Conservation (phyloP, 345 rosid genomes). For the Clausena lansium region DNA sequence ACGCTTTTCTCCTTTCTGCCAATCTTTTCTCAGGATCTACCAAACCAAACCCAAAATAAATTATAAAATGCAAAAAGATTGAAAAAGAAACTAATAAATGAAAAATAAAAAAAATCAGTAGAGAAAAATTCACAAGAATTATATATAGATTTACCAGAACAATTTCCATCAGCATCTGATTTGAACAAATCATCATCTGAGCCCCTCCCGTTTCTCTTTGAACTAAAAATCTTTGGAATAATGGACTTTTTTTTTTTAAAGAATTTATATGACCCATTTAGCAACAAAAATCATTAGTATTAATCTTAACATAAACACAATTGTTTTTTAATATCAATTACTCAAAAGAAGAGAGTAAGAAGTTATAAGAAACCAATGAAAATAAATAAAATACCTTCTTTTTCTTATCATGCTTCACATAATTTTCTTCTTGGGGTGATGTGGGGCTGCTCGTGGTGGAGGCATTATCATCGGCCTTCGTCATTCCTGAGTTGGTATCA, state of each 20-base stretch:
- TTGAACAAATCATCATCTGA: conserved; percentile 29
- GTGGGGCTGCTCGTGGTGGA: not conserved
- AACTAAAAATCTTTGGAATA: conserved; percentile 70
- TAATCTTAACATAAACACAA: not conserved
- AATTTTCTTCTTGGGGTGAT: conserved; percentile 31
- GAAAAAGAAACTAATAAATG: not conserved
- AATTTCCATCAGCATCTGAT: conserved; percentile 29
- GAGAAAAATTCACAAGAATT: too few species aligned
- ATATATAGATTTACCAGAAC: conserved; percentile 25
- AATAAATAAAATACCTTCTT: conserved; percentile 53
- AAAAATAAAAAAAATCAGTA: not conserved
- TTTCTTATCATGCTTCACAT: conserved; percentile 62
- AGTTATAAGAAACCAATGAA: not conserved
- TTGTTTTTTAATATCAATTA: not conserved
- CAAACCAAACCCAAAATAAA: conserved; percentile 20
- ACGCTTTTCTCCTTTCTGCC: conserved; percentile 34
- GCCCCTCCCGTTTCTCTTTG: conserved; percentile 42
- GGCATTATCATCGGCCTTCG: conserved; percentile 26
- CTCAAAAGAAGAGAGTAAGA: not conserved
- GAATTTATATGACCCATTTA: not conserved
- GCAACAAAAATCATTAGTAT: not conserved
- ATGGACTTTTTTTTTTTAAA: conserved; percentile 38
- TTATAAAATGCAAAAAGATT: not conserved
- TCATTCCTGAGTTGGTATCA: conserved; percentile 27
- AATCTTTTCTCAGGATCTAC: conserved; percentile 47